Evolutionary conservation across 441 rosid species (phyloP), one percentile per base, ranked within the genome.

Genomic region (Pelargonium fulgidum): DNA sequence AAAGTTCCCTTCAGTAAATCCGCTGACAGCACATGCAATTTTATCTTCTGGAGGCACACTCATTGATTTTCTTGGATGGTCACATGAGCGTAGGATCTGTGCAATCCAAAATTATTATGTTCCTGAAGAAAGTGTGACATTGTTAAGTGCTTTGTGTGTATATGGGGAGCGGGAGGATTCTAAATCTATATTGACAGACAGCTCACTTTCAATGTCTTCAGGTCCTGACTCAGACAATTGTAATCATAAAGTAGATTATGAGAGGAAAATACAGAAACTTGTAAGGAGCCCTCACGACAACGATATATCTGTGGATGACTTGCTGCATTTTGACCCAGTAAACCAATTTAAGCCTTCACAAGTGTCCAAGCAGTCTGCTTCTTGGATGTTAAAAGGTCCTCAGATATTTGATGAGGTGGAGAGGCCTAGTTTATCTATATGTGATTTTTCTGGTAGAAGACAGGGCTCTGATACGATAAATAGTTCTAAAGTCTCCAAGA

Each of bases 121-220:
- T 76, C 85, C 98, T 41, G 88, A 85, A 20, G 99, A 92, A 84
- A 89, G 93, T 72, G 67, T 86, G 70, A 78, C 82, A 44, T 82
- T 92, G n/a, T 88, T 92, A 65, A 86, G 85, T 74, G 82, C 86
- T 73, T 75, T 88, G 74, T 86, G 93, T 85, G 84, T 69, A 81
- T 90, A 81, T 67, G 95, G 99, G 62, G 98, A 89, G 72, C 79
- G 87, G 69, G 98, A 92, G 74, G 99, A 95, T 83, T 80, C 99
- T 68, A 90, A 79, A 81, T 95, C 99, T 68, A 82, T 89, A 74
- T 81, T 89, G 96, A 92, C 97, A 41, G 98, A 92, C 72, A 85
- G 91, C 85, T 85, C 96, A 64, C 91, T 95, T 70, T 90, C 99
- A 12, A 83, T 88, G 65, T 92, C 98, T 74, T 90, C 97, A 67